Evolutionary conservation across 2,329 filamentous ascomycete genomes (phyloP).

Genomic region (Rosellinia necatrix): DNA sequence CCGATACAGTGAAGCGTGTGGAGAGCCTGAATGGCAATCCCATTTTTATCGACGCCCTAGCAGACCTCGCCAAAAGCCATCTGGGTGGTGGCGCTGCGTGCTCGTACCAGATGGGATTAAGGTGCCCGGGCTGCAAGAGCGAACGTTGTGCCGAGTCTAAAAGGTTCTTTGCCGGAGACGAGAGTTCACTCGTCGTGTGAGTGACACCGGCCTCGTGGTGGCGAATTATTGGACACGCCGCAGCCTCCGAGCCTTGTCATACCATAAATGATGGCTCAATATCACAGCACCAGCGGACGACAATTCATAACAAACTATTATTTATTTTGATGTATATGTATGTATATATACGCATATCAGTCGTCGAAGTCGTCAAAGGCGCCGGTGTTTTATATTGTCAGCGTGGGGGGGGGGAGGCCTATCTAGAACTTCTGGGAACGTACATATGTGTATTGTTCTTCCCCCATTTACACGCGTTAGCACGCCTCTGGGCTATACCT

Average conservation of each 20-base stretch:
- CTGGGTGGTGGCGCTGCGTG: conserved; percentile 69
- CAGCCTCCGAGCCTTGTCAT: background rate
- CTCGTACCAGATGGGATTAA: conserved; percentile 83
- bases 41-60: conserved; percentile 87
- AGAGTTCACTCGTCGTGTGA: conserved; percentile 36
- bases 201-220: background rate
- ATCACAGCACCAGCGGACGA: background rate
- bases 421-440: too few relatives aligned
- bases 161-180: conserved; percentile 60
- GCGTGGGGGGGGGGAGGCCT: too few relatives aligned
- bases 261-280: background rate
- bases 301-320: background rate
- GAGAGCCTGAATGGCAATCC: conserved; percentile 91
- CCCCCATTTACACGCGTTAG: too few relatives aligned
- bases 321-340: background rate
- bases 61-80: conserved; percentile 83
- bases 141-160: conserved; percentile 82
- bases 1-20: conserved; percentile 82
- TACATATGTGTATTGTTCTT: too few relatives aligned
- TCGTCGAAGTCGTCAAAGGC: background rate
- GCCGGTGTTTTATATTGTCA: background rate
- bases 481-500: too few relatives aligned
- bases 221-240: background rate
- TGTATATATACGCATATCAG: background rate
- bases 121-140: conserved; percentile 92